Conservation (phyloP, 345 rosid species). For the Brassica nigra region DNA sequence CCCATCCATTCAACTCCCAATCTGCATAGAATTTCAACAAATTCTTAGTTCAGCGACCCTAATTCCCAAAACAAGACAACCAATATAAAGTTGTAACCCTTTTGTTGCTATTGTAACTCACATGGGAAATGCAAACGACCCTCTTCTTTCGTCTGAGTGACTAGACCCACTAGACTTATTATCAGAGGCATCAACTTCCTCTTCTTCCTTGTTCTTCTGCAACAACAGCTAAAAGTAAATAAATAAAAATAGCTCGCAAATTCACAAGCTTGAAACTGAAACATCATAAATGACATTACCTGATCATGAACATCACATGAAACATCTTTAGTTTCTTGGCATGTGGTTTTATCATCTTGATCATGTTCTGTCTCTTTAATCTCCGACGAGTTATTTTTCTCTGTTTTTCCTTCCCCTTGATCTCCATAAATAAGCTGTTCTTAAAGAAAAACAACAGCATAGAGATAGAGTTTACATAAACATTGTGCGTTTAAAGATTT, state of each 20-base stretch:
- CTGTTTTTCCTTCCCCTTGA: slow-evolving; percentile 19
- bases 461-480: too few relatives aligned
- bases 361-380: slow-evolving; percentile 15
- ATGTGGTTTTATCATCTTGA: not conserved
- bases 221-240: not conserved
- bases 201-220: slow-evolving; percentile 40
- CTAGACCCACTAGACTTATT: slow-evolving; percentile 53
- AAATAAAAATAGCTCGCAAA: not conserved
- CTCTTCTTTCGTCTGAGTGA: slow-evolving; percentile 57
- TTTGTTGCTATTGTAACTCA: slow-evolving; percentile 39
- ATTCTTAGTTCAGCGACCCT: not conserved
- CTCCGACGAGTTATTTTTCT: slow-evolving; percentile 5
- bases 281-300: slow-evolving; percentile 10
- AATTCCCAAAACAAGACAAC: not conserved
- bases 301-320: slow-evolving; percentile 23
- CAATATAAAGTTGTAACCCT: not conserved
- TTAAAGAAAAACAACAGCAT: not conserved
- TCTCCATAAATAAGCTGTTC: slow-evolving; percentile 45
- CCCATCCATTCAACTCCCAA: slow-evolving; percentile 68
- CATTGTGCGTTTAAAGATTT: too few relatives aligned
- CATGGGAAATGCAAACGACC: slow-evolving; percentile 78
- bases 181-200: slow-evolving; percentile 30
- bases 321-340: slow-evolving; percentile 35
- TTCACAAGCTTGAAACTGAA: slow-evolving; percentile 7
- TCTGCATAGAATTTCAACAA: slow-evolving; percentile 42